phyloP scores from a whole-genome alignment of 73 alveolate species.

The Diophrys sp. region DNA sequence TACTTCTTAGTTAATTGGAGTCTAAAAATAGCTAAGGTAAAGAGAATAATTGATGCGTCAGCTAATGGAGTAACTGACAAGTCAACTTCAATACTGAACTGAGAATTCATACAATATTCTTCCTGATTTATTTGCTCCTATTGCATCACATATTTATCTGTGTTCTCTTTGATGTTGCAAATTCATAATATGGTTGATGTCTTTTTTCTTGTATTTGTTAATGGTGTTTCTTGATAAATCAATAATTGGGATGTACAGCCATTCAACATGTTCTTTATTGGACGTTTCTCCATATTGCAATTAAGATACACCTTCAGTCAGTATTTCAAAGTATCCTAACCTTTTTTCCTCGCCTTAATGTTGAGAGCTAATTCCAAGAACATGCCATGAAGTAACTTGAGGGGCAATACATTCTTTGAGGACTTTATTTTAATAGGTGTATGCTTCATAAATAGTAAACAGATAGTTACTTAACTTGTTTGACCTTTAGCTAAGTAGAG shows the following conservation, averaged over 20 bases:
- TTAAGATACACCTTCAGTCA: too few relatives aligned
- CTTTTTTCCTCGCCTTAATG: not conserved
- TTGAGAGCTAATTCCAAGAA: not conserved
- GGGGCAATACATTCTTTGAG: not conserved
- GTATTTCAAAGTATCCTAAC: too few relatives aligned
- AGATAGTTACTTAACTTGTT: not conserved
- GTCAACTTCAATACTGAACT: not conserved
- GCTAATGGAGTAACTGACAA: not conserved
- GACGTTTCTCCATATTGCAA: too few relatives aligned
- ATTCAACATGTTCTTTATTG: not conserved
- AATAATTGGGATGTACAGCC: not conserved
- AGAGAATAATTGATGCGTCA: not conserved
- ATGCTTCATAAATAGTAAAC: not conserved
- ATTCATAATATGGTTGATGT: not conserved
- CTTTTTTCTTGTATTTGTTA: not conserved
- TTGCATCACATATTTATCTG: not conserved
- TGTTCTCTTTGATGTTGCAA: not conserved
- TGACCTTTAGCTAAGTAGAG: not conserved
- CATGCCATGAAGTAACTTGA: not conserved
- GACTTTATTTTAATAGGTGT: not conserved
- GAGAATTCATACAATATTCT: not conserved
- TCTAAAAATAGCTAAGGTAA: not conserved
- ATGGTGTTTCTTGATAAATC: not conserved
- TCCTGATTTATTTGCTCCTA: not conserved
- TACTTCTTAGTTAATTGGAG: not conserved